Conservation (phyloP, 2,329 filamentous ascomycete genomes). For the Phialophora expanda region DNA sequence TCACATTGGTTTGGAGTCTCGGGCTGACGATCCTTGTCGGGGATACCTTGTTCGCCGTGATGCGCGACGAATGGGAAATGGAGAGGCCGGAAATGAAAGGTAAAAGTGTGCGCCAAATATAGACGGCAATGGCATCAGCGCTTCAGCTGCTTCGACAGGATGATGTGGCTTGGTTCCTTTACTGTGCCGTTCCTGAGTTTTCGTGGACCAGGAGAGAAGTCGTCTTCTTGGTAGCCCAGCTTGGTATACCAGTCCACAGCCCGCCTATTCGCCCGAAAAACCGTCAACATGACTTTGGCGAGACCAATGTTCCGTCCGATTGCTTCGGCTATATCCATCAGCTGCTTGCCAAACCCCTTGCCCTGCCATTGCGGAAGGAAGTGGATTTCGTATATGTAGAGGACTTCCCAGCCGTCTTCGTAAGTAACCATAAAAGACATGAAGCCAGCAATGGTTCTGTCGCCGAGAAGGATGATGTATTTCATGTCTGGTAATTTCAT, state of each 20-base stretch:
- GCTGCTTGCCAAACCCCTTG: slow-evolving; percentile 56
- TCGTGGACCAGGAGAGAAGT: slow-evolving; percentile 57
- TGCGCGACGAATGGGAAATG: slow-evolving; percentile 92
- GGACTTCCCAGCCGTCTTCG: slow-evolving; percentile 60
- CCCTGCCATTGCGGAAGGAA: slow-evolving; percentile 53
- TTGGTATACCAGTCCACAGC: slow-evolving; percentile 57
- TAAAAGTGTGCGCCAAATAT: slow-evolving; percentile 86
- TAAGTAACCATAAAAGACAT: slow-evolving; percentile 63
- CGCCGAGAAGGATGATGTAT: slow-evolving; percentile 56
- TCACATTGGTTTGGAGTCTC: slow-evolving; percentile 96
- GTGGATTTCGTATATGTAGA: slow-evolving; percentile 71
- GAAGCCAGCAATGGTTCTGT: slow-evolving; percentile 48
- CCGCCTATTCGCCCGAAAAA: slow-evolving; percentile 58
- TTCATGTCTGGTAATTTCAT: slow-evolving; percentile 65
- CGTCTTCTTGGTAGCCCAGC: slow-evolving; percentile 60
- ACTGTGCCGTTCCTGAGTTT: slow-evolving; percentile 56
- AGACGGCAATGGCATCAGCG: slow-evolving; percentile 30
- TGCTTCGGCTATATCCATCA: slow-evolving; percentile 57
- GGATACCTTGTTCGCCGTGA: slow-evolving; percentile 83
- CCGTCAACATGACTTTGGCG: slow-evolving; percentile 65
- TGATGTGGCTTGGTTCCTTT: slow-evolving; percentile 57
- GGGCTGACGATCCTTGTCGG: slow-evolving; percentile 85
- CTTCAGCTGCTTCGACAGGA: slow-evolving; percentile 56
- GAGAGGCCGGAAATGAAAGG: slow-evolving; percentile 88
- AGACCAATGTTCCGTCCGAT: slow-evolving; percentile 55